phyloP scores from a whole-genome alignment of 805 yeast genomes.

The Nakazawaea sp. region DNA sequence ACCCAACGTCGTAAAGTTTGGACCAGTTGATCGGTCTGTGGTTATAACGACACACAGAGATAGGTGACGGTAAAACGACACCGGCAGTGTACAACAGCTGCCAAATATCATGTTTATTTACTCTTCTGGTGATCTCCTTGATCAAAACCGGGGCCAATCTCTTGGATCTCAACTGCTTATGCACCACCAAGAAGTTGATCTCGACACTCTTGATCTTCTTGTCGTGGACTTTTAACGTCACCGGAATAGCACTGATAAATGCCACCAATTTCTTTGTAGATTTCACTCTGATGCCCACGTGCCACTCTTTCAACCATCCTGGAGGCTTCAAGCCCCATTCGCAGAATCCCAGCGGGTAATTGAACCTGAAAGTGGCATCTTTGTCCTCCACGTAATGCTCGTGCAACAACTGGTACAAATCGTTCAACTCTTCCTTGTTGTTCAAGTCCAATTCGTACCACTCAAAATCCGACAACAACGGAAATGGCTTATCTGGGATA shows the following conservation, averaged over 20 bases:
- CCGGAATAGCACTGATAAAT: conserved; percentile 88
- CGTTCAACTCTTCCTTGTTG: conserved; percentile 51
- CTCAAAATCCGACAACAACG: conserved; percentile 73
- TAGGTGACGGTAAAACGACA: conserved; percentile 85
- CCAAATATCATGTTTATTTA: conserved; percentile 81
- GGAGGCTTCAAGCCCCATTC: conserved; percentile 94
- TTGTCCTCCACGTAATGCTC: conserved; percentile 94
- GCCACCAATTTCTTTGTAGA: conserved; percentile 76
- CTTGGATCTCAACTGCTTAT: conserved; percentile 88
- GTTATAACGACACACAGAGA: conserved; percentile 79
- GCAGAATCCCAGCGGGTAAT: conserved; percentile 75
- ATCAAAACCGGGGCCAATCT: conserved; percentile 91
- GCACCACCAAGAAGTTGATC: conserved; percentile 90
- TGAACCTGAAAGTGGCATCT: conserved; percentile 88
- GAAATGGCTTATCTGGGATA: conserved; percentile 62
- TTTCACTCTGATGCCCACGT: conserved; percentile 86
- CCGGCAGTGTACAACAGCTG: conserved; percentile 97
- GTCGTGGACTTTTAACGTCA: conserved; percentile 53
- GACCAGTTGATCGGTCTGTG: conserved; percentile 95
- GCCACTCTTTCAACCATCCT: conserved; percentile 87
- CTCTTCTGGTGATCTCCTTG: conserved; percentile 90
- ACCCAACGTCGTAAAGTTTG: conserved; percentile 84
- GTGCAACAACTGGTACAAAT: conserved; percentile 72
- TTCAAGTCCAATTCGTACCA: conserved; percentile 78
- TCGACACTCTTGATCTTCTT: conserved; percentile 62